Percentiles rank a stretch among this genome's conserved stretches.
Conservation (phyloP, 345 rosid genomes). For the Brassica juncea region DNA sequence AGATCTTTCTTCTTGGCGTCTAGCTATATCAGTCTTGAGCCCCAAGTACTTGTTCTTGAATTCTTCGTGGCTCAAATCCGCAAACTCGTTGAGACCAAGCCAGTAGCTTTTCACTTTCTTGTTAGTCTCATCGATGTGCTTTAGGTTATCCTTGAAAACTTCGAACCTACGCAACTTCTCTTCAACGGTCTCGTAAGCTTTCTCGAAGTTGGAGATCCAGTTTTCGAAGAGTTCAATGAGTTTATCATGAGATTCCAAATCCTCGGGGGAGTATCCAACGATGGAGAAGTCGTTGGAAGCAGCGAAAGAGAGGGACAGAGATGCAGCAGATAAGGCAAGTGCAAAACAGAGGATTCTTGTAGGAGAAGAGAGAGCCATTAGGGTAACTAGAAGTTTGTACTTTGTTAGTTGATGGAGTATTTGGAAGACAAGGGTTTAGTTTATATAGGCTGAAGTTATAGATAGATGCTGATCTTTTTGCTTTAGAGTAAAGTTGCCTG, state of each 20-base stretch:
- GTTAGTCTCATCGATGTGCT: constrained; percentile 73
- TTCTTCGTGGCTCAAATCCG: constrained; percentile 77
- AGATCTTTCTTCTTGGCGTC: constrained; percentile 31
- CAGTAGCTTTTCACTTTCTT: constrained; percentile 59
- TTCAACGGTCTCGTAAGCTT: constrained; percentile 58
- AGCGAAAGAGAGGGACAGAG: constrained; percentile 37
- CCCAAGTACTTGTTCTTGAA: constrained; percentile 70
- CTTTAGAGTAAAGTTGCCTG: constrained; percentile 40
- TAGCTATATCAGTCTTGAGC: constrained; percentile 38
- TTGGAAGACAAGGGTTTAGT: constrained; percentile 10
- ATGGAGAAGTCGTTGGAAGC: constrained; percentile 56
- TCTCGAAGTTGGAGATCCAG: constrained; percentile 70
- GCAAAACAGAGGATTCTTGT: constrained; percentile 37
- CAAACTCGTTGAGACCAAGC: constrained; percentile 81
- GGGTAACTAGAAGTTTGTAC: not conserved
- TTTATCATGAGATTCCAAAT: constrained; percentile 58
- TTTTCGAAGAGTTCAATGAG: constrained; percentile 65
- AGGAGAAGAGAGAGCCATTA: constrained; percentile 49
- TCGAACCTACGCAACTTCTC: constrained; percentile 70
- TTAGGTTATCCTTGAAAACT: constrained; percentile 68
- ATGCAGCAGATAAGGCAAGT: constrained; percentile 37
- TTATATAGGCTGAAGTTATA: constrained; percentile 32
- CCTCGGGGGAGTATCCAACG: constrained; percentile 61
- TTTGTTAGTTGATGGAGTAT: constrained; percentile 13
- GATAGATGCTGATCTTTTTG: constrained; percentile 14